Base-by-base conservation (phyloP, 139 green algal species). In the Nannochloris sp. region DNA sequence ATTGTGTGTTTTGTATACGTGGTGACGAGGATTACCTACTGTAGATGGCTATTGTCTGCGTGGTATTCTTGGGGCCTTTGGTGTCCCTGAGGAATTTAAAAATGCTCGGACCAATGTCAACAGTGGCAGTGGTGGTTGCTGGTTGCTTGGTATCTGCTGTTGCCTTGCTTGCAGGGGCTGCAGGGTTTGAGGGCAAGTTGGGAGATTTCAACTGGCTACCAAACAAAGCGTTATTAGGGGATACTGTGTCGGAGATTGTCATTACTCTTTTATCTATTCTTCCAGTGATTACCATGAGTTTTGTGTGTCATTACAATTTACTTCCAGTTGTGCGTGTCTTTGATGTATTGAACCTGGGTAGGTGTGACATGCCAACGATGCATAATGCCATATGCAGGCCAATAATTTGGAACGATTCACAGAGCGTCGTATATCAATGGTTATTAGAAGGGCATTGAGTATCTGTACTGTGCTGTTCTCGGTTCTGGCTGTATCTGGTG, bases 241-340 rank as follows among this genome's bases (percentile, higher is more conserved):
- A 30, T 56, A 55, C 16, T 2, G 31, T 49, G 3, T 13, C 57
- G 9, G 26, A 55, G 14, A 33, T 63, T 30, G 31, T 29, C 2
- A 44, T 76, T 40, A 64, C 56, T 50, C 44, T 76, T 36, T 67
- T 76, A 40, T 44, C 70, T 5, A 63, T 76, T 36, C 62, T 76
- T 36, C 70, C 70, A 11, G 70, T 76, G 26, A 72, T 76, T 30
- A 65, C 70, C 23, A 65, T 76, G 14, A 59, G 25, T 26, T 72
- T 71, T 46, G 60, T 76, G 30, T 76, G 70, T 67, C 70, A 76
- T 62, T 76, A 76, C 61, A 76, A 76, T 46, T 45, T 76, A 37
- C 70, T 70, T 55, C 70, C 70, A 40, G 51, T 76, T 29, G 70
- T 58, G 6, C 12, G 61, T 37, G 46, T 26, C 10, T 28, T 6